phyloP scores from a whole-genome alignment of 2,329 filamentous ascomycete species.

The Aaosphaeria arxii region DNA sequence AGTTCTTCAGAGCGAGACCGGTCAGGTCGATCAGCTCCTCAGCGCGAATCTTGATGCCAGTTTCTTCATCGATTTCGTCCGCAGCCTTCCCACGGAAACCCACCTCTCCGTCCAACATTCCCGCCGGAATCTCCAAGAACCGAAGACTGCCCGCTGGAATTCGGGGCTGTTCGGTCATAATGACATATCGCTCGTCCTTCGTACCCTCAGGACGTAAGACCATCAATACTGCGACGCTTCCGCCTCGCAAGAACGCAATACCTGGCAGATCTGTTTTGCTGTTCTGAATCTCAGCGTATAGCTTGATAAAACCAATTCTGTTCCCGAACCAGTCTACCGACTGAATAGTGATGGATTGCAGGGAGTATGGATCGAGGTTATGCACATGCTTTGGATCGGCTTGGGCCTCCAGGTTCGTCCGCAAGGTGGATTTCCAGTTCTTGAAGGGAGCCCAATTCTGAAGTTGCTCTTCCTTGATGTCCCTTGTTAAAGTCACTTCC shows the following conservation, averaged over 20 bases:
- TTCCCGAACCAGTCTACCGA: slow-evolving; percentile 49
- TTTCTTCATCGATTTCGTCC: slow-evolving; percentile 56
- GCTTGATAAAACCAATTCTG: slow-evolving; percentile 52
- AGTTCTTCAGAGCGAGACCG: slow-evolving; percentile 39
- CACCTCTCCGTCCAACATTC: slow-evolving; percentile 51
- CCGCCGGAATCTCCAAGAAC: slow-evolving; percentile 54
- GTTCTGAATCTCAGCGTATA: slow-evolving; percentile 47
- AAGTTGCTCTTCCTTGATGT: slow-evolving; percentile 44
- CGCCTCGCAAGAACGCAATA: slow-evolving; percentile 53
- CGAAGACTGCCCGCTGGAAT: slow-evolving; percentile 50
- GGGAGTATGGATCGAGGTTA: slow-evolving; percentile 45
- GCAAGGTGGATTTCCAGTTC: slow-evolving; percentile 49
- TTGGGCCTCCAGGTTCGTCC: slow-evolving; percentile 47
- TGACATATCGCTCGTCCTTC: slow-evolving; percentile 44
- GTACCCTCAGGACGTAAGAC: slow-evolving; percentile 38
- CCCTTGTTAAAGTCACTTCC: slow-evolving; percentile 38
- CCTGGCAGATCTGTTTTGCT: slow-evolving; percentile 51
- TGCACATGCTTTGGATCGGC: slow-evolving; percentile 45
- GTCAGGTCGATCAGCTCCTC: slow-evolving; percentile 54
- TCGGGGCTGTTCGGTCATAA: slow-evolving; percentile 55
- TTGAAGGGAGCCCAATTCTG: slow-evolving; percentile 51
- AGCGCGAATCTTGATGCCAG: slow-evolving; percentile 47
- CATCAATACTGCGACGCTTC: slow-evolving; percentile 54
- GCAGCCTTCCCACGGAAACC: slow-evolving; percentile 53
- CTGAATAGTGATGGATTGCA: slow-evolving; percentile 51